Base-by-base conservation (phyloP, 225 moss, liverwort and hornwort genomes). In the Ulota crispa region DNA sequence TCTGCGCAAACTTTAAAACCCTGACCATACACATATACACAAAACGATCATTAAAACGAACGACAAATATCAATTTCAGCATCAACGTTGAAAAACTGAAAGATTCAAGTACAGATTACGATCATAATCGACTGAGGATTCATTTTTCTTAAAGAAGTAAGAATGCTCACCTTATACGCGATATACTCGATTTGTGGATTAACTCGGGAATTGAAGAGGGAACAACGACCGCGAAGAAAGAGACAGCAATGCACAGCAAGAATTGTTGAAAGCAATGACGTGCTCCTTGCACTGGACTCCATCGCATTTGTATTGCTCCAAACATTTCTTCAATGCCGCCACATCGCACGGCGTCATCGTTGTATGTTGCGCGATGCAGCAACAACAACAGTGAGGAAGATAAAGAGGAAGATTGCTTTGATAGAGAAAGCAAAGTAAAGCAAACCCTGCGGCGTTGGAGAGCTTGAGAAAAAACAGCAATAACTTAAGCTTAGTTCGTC, bases 231-330 rank as follows among this genome's bases (percentile, higher is more conserved):
- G 60, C 63, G 78, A 57, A 30, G 76, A 68, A 71, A 68, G 18
- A 14, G 54, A 27, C 14, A 67, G 13, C 9, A 70, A 78, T 3
- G 77, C 32, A 57, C 75, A 85, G 73, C 90, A 86, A 54, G 80
- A 70, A 55, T 34, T 39, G 42, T 79, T 62, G 27, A 89, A 90
- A 32, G 78, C 86, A 16, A 67, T 71, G 54, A 92, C 42, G 16
- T 81, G 85, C n/a, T 76, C 28, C 75, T 67, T 80, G 89, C 93
- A 90, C 57, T 86, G 79, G 28, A 70, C 83, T 8, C 78, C 86
- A 67, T 89, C 78, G 20, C 86, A 83, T 31, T 87, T 66, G 36
- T 85, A 83, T 75, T 86, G 90, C 61, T 92, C 81, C 87, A 91
- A 69, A 67, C 87, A 93, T 53, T 81, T 89, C 85, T 85, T 84